Percentiles rank a stretch among this genome's conserved stretches.
phyloP scores from a whole-genome alignment of 163 green algal species.

The Trebouxiophyceae sp. region DNA sequence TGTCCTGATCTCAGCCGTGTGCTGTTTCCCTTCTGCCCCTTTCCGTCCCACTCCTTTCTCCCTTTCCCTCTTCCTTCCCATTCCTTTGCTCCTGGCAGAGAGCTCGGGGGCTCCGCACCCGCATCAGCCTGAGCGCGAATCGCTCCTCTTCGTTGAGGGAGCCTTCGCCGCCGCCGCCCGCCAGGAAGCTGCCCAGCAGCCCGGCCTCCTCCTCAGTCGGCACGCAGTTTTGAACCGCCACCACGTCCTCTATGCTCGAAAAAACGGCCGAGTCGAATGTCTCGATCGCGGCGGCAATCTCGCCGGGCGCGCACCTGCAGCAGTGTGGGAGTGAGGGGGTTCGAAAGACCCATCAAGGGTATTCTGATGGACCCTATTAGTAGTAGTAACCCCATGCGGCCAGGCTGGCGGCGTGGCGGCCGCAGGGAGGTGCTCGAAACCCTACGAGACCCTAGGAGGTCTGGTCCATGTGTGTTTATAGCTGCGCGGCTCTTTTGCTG shows the following conservation, averaged over 20 bases:
- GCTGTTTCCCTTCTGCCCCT: not conserved
- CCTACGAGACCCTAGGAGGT: too few relatives aligned
- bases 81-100: not conserved
- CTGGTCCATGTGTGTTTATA: not conserved
- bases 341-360: not conserved
- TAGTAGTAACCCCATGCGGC: too few relatives aligned
- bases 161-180: conserved; percentile 9
- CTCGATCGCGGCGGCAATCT: conserved; percentile 15
- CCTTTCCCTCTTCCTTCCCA: not conserved
- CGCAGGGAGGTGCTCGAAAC: too few relatives aligned
- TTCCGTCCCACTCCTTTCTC: not conserved
- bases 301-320: conserved; percentile 17
- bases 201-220: conserved; percentile 29
- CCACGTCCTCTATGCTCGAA: conserved; percentile 24
- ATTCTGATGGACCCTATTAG: not conserved
- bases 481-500: not conserved
- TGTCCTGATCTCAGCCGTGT: not conserved
- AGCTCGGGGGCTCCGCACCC: conserved; percentile 10
- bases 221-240: conserved; percentile 27
- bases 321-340: not conserved
- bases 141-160: conserved; percentile 28
- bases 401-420: not conserved
- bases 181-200: conserved; percentile 29
- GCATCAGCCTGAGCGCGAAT: conserved; percentile 29
- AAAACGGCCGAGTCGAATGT: conserved; percentile 25